A percentile compares a stretch with the other conserved stretches of the same genome.
phyloP scores from a whole-genome alignment of 441 rosid genomes.

The Erodium trifolium region DNA sequence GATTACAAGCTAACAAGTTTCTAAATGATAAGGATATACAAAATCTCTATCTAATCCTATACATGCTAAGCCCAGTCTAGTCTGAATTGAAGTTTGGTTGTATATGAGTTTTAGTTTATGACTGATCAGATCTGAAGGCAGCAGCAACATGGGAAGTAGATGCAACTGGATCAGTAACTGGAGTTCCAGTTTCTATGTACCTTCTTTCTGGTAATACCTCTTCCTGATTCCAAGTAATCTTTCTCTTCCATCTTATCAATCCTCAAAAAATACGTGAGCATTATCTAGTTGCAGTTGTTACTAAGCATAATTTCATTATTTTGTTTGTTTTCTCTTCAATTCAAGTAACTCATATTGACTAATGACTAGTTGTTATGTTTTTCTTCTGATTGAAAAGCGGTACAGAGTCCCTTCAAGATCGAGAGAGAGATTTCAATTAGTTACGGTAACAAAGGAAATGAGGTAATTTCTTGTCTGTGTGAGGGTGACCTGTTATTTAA shows the following conservation, averaged over 20 bases:
- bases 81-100: conserved; percentile 12
- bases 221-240: conserved; percentile 6
- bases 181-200: conserved; percentile 73
- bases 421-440: conserved; percentile 74
- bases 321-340: background rate
- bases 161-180: conserved; percentile 51
- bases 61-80: conserved; percentile 6
- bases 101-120: conserved; percentile 3
- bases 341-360: conserved; percentile 16
- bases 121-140: conserved; percentile 54
- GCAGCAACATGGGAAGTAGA: conserved; percentile 97
- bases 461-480: conserved; percentile 39
- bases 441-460: conserved; percentile 92
- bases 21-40: too few species aligned
- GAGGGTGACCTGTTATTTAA: background rate
- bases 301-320: background rate
- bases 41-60: too few species aligned
- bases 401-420: conserved; percentile 30
- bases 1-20: too few species aligned
- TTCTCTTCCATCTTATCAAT: background rate
- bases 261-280: background rate
- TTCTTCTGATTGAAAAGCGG: conserved; percentile 36
- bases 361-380: conserved; percentile 12
- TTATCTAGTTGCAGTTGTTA: background rate
- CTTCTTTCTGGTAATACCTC: conserved; percentile 69